phyloP scores from a whole-genome alignment of 202 grass and related monocot genomes.

The Tripidium arundinaceum region DNA sequence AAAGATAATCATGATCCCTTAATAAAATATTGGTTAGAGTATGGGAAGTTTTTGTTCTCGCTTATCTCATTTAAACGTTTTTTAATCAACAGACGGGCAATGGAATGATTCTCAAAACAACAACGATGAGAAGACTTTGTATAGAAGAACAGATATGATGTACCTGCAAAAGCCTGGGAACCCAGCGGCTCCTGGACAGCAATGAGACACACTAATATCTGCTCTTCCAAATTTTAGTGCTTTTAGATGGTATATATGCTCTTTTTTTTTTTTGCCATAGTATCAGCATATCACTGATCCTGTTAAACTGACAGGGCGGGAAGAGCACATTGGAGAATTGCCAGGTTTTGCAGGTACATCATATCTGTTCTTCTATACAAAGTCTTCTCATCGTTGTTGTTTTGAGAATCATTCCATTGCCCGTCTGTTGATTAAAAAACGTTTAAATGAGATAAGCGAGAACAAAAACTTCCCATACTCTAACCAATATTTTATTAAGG shows the following conservation, averaged over 20 bases:
- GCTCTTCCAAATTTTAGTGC: neutral
- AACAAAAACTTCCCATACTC: too few relatives aligned
- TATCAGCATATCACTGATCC: constrained; percentile 9
- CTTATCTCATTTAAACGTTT: neutral
- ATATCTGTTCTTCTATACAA: neutral
- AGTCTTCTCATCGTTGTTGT: neutral
- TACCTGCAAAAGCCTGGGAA: neutral
- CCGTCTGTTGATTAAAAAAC: neutral
- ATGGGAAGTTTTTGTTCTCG: neutral
- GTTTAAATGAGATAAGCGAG: too few relatives aligned
- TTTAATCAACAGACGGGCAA: neutral
- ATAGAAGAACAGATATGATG: neutral
- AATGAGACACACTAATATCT: neutral
- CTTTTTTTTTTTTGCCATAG: neutral
- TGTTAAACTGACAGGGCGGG: constrained; percentile 59
- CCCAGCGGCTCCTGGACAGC: neutral
- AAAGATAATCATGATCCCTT: neutral
- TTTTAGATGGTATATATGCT: neutral
- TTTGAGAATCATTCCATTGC: neutral
- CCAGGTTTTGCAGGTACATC: constrained; percentile 83
- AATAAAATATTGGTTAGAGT: constrained; percentile 6
- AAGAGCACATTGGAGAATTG: constrained; percentile 98
- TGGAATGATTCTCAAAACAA: too few relatives aligned
- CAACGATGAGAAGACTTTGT: too few relatives aligned
- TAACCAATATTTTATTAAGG: too few relatives aligned